Percentiles rank a stretch among this genome's conserved stretches.
phyloP scores from a whole-genome alignment of 2,329 filamentous ascomycete species.

The Arthrobotrys conoides region DNA sequence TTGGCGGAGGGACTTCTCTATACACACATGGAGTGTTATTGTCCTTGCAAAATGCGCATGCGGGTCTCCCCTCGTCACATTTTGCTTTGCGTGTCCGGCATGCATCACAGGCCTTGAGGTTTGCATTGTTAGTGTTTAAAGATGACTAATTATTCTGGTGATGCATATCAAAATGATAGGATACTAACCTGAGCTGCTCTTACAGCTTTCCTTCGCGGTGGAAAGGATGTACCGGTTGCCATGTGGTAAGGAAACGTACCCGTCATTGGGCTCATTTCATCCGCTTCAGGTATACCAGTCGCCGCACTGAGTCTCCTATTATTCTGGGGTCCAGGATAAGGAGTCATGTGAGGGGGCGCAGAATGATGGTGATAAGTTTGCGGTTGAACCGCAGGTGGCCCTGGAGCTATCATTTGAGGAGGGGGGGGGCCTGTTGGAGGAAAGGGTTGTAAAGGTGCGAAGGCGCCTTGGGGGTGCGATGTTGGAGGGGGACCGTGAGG shows the following conservation, averaged over 20 bases:
- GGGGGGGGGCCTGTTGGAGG: constrained; percentile 23
- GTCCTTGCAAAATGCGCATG: constrained; percentile 87
- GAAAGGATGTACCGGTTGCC: constrained; percentile 63
- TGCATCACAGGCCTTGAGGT: constrained; percentile 85
- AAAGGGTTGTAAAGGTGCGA: constrained; percentile 50
- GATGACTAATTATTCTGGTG: constrained; percentile 56
- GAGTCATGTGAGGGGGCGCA: constrained; percentile 47
- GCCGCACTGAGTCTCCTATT: constrained; percentile 45
- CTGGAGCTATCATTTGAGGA: constrained; percentile 52
- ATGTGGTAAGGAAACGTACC: constrained; percentile 61
- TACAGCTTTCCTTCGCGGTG: constrained; percentile 75
- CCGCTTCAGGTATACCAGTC: constrained; percentile 46
- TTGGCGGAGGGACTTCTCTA: constrained; percentile 89
- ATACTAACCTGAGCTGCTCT: constrained; percentile 74
- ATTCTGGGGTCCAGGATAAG: constrained; percentile 40
- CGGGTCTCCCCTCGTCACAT: constrained; percentile 87
- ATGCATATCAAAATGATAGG: constrained; percentile 18
- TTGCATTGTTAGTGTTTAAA: constrained; percentile 42
- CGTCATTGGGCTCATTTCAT: constrained; percentile 57
- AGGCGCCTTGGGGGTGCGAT: constrained; percentile 38
- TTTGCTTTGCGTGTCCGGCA: constrained; percentile 90
- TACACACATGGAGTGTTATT: constrained; percentile 88
- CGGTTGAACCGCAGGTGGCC: constrained; percentile 50
- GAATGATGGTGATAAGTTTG: constrained; percentile 58
- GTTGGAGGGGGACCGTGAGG: constrained; percentile 24